Percentiles rank a stretch among this genome's conserved stretches.
phyloP scores from a whole-genome alignment of 495 filamentous ascomycete species.

The Penicillium manginii region DNA sequence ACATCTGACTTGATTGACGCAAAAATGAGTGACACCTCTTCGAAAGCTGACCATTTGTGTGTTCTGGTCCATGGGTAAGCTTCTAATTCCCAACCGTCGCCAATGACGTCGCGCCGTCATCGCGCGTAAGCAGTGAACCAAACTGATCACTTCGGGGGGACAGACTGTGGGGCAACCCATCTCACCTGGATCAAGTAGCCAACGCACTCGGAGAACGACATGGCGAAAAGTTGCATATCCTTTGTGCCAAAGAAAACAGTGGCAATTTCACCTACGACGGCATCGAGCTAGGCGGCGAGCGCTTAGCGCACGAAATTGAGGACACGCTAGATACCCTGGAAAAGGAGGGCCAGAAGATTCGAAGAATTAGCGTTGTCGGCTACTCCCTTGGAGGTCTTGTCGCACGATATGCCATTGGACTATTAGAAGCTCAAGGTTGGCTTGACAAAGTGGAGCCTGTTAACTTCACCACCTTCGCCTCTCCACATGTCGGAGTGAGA shows the following conservation, averaged over 20 bases:
- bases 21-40: constrained; percentile 13
- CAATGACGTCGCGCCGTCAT: constrained; percentile 10
- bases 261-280: constrained; percentile 92
- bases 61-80: constrained; percentile 94
- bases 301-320: constrained; percentile 86
- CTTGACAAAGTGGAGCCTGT: constrained; percentile 80
- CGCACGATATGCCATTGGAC: constrained; percentile 82
- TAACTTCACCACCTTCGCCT: constrained; percentile 93
- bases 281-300: constrained; percentile 87
- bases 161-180: constrained; percentile 91
- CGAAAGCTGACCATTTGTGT: constrained; percentile 71
- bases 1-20: background rate
- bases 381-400: constrained; percentile 91
- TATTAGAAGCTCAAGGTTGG: constrained; percentile 78
- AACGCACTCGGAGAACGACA: constrained; percentile 67
- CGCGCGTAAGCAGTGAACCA: constrained; percentile 6
- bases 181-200: constrained; percentile 75
- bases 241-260: constrained; percentile 77
- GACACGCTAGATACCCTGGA: constrained; percentile 71
- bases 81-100: background rate
- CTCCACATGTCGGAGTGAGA: constrained; percentile 85
- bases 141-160: constrained; percentile 13
- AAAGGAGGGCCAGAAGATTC: constrained; percentile 67
- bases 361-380: constrained; percentile 82
- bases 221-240: constrained; percentile 67